A percentile compares a stretch with the other conserved stretches of the same genome.
These are phyloP conservation scores for Pyrus betulifolia DNA, from an alignment of 306 rosid species.

Conservation along the genomic window DNA sequence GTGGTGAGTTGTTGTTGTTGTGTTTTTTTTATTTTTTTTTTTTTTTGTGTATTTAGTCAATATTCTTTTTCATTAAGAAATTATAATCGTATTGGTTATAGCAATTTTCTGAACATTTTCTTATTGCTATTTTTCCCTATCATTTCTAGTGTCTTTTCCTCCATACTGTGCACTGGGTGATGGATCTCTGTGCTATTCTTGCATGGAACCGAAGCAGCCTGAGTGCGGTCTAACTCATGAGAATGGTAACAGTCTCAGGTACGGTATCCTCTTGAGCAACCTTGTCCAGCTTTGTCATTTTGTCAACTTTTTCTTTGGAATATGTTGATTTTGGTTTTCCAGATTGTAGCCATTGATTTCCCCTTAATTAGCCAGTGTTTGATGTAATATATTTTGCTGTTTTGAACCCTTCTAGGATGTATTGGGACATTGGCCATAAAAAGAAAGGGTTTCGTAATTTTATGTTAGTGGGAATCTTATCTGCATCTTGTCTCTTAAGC, in stretches of 20 bases:
- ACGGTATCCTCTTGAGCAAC: slow-evolving; percentile 10
- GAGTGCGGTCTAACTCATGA: slow-evolving; percentile 28
- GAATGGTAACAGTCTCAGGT: slow-evolving; percentile 53
- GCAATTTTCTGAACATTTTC: neutral
- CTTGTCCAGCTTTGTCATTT: neutral
- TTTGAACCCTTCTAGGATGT: neutral
- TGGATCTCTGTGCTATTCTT: slow-evolving; percentile 71
- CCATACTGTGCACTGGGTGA: slow-evolving; percentile 53
- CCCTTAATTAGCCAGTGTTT: neutral
- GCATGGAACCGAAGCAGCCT: slow-evolving; percentile 49
- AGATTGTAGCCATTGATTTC: neutral
- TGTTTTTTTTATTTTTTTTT: neutral
- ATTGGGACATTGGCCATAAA: neutral
- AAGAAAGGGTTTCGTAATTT: neutral
- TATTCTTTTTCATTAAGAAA: neutral
- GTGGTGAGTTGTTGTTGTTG: slow-evolving; percentile 35
- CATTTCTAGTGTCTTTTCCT: slow-evolving; percentile 60
- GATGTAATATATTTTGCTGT: neutral
- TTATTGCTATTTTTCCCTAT: slow-evolving; percentile 15
- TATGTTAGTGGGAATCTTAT: neutral
- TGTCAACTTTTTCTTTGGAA: neutral
- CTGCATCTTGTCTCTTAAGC: neutral
- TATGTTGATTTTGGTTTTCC: neutral
- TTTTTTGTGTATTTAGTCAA: neutral
- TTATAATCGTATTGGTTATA: slow-evolving; percentile 11